Percentiles rank a stretch among this genome's conserved stretches.
Evolutionary conservation across 805 yeast species (phyloP).

Genomic region (Lachancea waltii): DNA sequence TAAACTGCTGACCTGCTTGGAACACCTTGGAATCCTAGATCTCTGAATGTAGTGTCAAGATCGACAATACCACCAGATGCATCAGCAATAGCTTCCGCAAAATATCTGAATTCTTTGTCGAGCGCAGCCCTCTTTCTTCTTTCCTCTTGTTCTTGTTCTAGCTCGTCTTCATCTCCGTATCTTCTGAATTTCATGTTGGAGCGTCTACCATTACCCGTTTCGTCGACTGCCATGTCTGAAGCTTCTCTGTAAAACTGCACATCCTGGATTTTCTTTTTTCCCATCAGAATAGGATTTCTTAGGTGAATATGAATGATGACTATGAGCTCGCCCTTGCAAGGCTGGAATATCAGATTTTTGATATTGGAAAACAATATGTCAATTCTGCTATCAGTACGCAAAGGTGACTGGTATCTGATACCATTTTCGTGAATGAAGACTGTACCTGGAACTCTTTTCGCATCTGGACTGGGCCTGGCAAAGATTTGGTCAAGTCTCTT

Average conservation of each 20-base stretch:
- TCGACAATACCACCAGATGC: constrained; percentile 78
- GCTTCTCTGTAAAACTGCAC: constrained; percentile 97
- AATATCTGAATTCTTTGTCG: constrained; percentile 84
- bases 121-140: constrained; percentile 83
- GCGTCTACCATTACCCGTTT: constrained; percentile 91
- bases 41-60: constrained; percentile 91
- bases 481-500: constrained; percentile 81
- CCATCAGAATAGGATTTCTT: constrained; percentile 89
- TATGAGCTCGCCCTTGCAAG: constrained; percentile 89
- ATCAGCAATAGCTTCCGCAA: constrained; percentile 87
- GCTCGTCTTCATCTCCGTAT: constrained; percentile 97
- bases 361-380: constrained; percentile 87
- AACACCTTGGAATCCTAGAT: constrained; percentile 95
- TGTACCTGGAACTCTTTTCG: constrained; percentile 90
- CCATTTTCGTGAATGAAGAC: constrained; percentile 94
- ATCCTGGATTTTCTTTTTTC: constrained; percentile 91
- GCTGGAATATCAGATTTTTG: constrained; percentile 90
- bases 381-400: constrained; percentile 76
- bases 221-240: constrained; percentile 91
- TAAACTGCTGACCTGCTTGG: constrained; percentile 91
- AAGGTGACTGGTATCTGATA: constrained; percentile 82
- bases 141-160: constrained; percentile 98
- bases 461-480: constrained; percentile 93
- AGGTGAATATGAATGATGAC: constrained; percentile 90
- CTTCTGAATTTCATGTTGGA: constrained; percentile 59